Percentiles rank a stretch among this genome's conserved stretches.
Evolutionary conservation across 2,329 filamentous ascomycete species (phyloP).

Genomic region (Chaetomium sp.): DNA sequence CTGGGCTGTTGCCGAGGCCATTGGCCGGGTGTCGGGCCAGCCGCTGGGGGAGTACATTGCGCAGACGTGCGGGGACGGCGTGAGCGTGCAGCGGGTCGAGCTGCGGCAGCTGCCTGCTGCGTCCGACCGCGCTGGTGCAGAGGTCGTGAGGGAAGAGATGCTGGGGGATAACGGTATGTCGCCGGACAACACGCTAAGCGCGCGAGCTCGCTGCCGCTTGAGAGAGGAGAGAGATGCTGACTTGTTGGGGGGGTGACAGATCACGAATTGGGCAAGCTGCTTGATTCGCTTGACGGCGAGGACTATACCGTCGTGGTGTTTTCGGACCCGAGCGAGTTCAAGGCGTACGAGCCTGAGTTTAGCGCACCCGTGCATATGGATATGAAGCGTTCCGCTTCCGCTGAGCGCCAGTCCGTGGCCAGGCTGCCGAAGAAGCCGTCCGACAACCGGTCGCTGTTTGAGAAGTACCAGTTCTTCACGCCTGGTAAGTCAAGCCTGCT

Average conservation of each 20-base stretch:
- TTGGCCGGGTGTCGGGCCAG: constrained; percentile 50
- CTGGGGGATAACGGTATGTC: constrained; percentile 53
- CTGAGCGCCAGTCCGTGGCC: constrained; percentile 34
- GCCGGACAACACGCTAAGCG: background rate
- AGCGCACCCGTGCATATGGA: constrained; percentile 67
- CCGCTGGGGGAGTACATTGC: constrained; percentile 50
- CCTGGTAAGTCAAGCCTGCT: constrained; percentile 65
- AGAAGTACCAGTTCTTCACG: constrained; percentile 93
- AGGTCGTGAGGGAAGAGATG: constrained; percentile 53
- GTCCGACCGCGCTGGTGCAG: constrained; percentile 39
- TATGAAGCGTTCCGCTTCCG: constrained; percentile 64
- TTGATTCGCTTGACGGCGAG: constrained; percentile 47
- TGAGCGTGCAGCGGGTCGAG: constrained; percentile 45
- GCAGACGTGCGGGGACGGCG: constrained; percentile 48
- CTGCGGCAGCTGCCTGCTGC: constrained; percentile 46
- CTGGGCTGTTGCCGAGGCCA: constrained; percentile 58
- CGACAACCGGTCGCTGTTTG: constrained; percentile 65
- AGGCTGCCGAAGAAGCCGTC: constrained; percentile 42
- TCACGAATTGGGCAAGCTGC: constrained; percentile 53
- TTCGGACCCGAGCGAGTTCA: constrained; percentile 59
- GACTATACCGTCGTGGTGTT: constrained; percentile 76
- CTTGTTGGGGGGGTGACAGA: constrained; percentile 42
- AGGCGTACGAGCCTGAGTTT: constrained; percentile 67
- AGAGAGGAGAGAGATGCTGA: constrained; percentile 20
- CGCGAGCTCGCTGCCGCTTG: background rate